Evolutionary conservation across 1,284 basidiomycete genomes (phyloP), one percentile per base, ranked within the genome.

Genomic region (Rhodotorula sp.): DNA sequence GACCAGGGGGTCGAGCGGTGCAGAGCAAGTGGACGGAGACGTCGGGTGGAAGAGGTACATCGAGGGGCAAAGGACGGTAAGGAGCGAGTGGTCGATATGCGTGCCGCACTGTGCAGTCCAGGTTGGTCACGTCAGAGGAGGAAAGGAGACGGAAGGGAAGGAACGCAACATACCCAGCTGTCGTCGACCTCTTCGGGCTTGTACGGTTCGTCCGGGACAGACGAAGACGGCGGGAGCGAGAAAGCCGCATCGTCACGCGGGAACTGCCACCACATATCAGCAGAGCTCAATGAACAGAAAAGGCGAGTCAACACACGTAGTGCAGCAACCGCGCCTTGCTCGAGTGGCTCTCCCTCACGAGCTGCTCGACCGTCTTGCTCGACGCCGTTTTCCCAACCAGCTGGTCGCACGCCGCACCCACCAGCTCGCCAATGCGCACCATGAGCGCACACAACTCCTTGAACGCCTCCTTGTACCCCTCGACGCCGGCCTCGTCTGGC

Each of bases 291-390:
- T 36, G 21, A 5, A 5, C 27, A 58, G 32, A 5, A 53, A 10
- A 39, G n/a, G 27, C n/a, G 8, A 15, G n/a, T 19, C 9, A 0
- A 58, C 72, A 41, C 58, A 92, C 97, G 82, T 97, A 97, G 80
- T 97, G 94, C 55, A 97, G 84, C 32, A 97, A 85, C 51, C 94
- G 87, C 15, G 91, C 93, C 82, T 94, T 93, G 41, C 86, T 88
- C 1, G 90, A 90, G 77, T 88, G 87, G 8, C 89, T 89, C 27
- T 85, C 83, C 44, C 83, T 81, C 76, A 93, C 81, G 39, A 85
- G 70, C 10, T 78, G 74, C 51, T 81, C 78, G 32, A 84, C 83
- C 25, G 90, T 89, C 56, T 90, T 78, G 5, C 21, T 27, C 9
- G 64, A 72, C 15, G 66, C 70, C 12, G 69, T 56, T 27, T 64